Evolutionary conservation across 2,329 filamentous ascomycete genomes (phyloP).

Genomic region (Lasiodiplodia sp.): DNA sequence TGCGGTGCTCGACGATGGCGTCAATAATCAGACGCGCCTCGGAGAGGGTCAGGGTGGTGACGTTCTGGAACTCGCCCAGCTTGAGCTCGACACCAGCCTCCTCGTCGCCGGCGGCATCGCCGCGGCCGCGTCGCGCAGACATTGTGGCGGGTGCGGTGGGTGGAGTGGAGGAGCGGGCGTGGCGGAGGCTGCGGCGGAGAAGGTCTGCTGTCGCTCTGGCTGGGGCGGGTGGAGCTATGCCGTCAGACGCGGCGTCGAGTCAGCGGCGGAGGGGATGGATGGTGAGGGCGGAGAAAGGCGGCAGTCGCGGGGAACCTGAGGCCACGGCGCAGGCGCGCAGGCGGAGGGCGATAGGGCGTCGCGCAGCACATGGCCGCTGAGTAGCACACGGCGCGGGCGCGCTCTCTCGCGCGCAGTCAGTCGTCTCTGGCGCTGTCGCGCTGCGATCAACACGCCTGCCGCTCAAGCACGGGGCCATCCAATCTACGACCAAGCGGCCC

Average conservation of each 20-base stretch:
- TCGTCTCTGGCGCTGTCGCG: constrained; percentile 16
- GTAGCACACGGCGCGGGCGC: constrained; percentile 17
- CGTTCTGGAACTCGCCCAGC: constrained; percentile 92
- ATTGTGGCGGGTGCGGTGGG: constrained; percentile 34
- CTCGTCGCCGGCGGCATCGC: constrained; percentile 66
- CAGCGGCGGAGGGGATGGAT: background rate
- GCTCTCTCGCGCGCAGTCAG: constrained; percentile 11
- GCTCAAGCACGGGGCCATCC: constrained; percentile 22
- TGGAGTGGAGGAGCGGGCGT: background rate
- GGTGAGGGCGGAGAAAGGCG: background rate
- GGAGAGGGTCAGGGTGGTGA: constrained; percentile 89
- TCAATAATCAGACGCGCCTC: constrained; percentile 93
- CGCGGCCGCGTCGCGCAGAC: constrained; percentile 38
- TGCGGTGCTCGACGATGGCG: constrained; percentile 81
- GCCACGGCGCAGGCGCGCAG: constrained; percentile 5
- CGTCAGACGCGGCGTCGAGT: background rate
- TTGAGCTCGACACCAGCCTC: constrained; percentile 82
- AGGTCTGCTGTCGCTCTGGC: background rate
- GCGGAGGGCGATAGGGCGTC: constrained; percentile 5
- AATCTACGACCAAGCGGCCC: constrained; percentile 23
- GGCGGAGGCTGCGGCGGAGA: background rate
- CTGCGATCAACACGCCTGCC: constrained; percentile 24
- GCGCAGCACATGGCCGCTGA: constrained; percentile 14
- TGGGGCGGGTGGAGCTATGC: constrained; percentile 4
- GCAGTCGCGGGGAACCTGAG: background rate